Base-by-base conservation (phyloP, 495 filamentous ascomycete genomes). In the Penicillium fimorum region DNA sequence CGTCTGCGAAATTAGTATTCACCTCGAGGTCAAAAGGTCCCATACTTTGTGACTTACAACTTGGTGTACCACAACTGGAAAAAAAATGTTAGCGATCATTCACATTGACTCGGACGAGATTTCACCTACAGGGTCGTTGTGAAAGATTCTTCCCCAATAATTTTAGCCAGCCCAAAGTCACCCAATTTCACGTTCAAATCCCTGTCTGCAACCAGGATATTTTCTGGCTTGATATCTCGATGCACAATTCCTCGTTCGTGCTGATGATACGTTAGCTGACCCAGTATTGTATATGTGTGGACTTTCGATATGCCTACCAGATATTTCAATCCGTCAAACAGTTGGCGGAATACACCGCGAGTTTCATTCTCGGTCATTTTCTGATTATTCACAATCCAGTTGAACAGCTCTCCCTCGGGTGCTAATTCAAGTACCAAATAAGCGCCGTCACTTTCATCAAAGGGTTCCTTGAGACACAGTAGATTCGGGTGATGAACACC, bases 151-250 rank as follows among this genome's bases (percentile, higher is more conserved):
- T 97, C 95, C 27, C 95, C 95, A 66, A 97, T 96, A 60, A 97
- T 97, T 70, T 99, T 99, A 22, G 95, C 94, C 27, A 99, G 82
- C 24, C 95, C 95, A 72, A 99, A 99, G 70, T 99, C 95, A 3
- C 91, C 95, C 55, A 99, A 76, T 73, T 99, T 99, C 56, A 97
- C 87, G 41, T 83, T 84, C 35, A 97, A 73, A 6, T 92, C 80
- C 49, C 88, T 88, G 68, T 97, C 91, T 29, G 85, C 80, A 18
- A 99, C 72, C 9, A 99, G 81, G 47, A 99, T 99, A 58, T 99
- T 99, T 69, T 99, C 95, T 2, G 95, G 95, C 70, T 99, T 99
- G 67, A 99, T 96, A 63, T 99, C 95, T 47, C 95, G 90, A 71
- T 99, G 95, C 8, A 97, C 93, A 64, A 97, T 96, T 61, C 91